Evolutionary conservation across 257 asterid genomes (phyloP), one percentile per base, ranked within the genome.

Genomic region (Rubia yunnanensis): DNA sequence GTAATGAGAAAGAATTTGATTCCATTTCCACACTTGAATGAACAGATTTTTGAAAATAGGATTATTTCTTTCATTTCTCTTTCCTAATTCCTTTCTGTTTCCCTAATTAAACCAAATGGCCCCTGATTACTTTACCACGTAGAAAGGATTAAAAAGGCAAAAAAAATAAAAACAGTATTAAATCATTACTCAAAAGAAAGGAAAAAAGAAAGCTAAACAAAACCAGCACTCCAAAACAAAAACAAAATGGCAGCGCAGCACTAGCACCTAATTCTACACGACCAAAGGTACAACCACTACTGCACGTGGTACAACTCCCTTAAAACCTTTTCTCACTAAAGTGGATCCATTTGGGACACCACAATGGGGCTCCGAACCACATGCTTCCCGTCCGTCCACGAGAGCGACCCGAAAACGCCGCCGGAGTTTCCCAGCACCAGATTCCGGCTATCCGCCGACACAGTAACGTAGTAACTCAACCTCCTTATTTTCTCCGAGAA

Each of bases 311-410:
- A 44, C n/a, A 23, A 53, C 57, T n/a, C 24, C 57, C 24, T 50
- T n/a, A 7, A 8, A 50, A 50, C 57, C n/a, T 28, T 13, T 60
- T 78, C n/a, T 15, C n/a, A 4, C 52, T 81, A 92, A 95, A 89
- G 77, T 8, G 96, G 94, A n/a, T 81, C 86, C 1, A 89, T 71
- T 69, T 85, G 88, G 41, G 97, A 80, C 8, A 92, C 92, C 60
- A 90, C 89, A 30, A 92, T 82, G 68, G 96, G 89, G 86, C 97
- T 89, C 73, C 96, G 80, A 54, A 94, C 98, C 46, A 79, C 86
- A 48, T 84, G 99, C 74, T 83, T 86, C 74, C 98, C 99, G 49
- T 90, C 98, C 57, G 26, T 64, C 99, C 98, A 94, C 31, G 89
- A 77, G 35, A 94, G 81, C 23, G 95, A 85, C 18, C 99, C 99